Conservation (phyloP, 2,329 filamentous ascomycete species). For the Cadophora malorum region DNA sequence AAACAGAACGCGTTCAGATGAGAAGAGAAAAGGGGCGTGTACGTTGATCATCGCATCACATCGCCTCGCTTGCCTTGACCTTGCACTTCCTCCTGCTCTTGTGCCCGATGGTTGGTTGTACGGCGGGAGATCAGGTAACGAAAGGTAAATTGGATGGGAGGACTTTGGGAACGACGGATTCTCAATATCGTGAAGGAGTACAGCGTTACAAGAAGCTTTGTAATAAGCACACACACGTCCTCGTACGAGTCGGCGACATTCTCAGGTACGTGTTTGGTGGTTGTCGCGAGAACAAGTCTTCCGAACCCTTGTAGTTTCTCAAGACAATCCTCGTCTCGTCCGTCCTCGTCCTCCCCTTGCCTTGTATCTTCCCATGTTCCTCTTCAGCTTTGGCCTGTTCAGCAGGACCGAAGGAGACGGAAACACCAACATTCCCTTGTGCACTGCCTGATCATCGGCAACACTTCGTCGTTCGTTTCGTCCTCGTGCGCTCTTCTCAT, state of each 20-base stretch:
- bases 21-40: slow-evolving; percentile 10
- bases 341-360: background rate
- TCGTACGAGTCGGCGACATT: background rate
- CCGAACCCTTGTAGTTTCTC: background rate
- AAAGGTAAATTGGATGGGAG: slow-evolving; percentile 5
- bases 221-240: background rate
- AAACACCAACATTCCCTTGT: slow-evolving; percentile 11
- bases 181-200: background rate
- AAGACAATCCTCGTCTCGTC: background rate
- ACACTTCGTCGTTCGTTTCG: background rate
- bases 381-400: slow-evolving; percentile 11
- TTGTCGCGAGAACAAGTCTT: background rate
- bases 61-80: background rate
- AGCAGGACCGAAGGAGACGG: slow-evolving; percentile 1
- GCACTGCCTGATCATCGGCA: slow-evolving; percentile 24
- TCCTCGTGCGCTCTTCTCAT: background rate
- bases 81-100: background rate
- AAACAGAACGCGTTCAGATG: background rate
- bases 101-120: slow-evolving; percentile 10
- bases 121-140: slow-evolving; percentile 12
- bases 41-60: background rate
- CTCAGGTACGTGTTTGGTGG: slow-evolving; percentile 6
- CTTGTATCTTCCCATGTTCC: slow-evolving; percentile 4
- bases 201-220: background rate
- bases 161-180: background rate